These are phyloP conservation scores for Basidiobolus meristosporus DNA, from an alignment of 371 early-diverging fungal genomes.

Conservation along the genomic window DNA sequence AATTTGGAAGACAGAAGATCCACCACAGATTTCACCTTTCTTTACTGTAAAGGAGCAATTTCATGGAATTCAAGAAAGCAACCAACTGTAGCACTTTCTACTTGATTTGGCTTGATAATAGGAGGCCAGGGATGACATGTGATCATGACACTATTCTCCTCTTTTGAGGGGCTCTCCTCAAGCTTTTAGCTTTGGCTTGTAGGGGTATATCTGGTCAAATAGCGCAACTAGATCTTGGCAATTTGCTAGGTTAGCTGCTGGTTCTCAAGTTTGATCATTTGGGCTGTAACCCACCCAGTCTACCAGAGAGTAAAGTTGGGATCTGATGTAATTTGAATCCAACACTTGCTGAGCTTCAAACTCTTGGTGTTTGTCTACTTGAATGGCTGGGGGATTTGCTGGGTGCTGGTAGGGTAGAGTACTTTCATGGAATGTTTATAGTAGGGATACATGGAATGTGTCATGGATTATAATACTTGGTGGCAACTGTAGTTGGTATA, in stretches of 20 bases:
- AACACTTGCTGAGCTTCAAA: not conserved
- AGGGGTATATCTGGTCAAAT: too few relatives aligned
- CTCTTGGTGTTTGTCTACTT: not conserved
- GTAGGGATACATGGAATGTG: slow-evolving; percentile 1
- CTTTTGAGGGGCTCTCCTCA: too few relatives aligned
- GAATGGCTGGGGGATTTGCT: not conserved
- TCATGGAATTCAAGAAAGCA: too few relatives aligned
- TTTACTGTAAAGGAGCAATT: too few relatives aligned
- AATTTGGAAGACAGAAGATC: too few relatives aligned
- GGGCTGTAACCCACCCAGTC: slow-evolving; percentile 2
- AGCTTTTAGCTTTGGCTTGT: too few relatives aligned
- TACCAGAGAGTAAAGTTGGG: slow-evolving; percentile 1
- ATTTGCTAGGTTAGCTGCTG: not conserved
- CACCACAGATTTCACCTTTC: too few relatives aligned
- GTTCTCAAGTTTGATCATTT: slow-evolving; percentile 2
- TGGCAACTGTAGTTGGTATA: slow-evolving; percentile 3
- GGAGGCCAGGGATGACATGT: too few relatives aligned
- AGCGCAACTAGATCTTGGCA: not conserved
- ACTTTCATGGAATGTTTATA: not conserved
- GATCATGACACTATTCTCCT: too few relatives aligned
- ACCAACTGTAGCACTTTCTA: too few relatives aligned
- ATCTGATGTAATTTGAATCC: not conserved
- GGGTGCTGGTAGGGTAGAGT: not conserved
- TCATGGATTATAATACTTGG: not conserved
- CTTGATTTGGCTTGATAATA: too few relatives aligned